Base-by-base conservation (phyloP, 305 asterid genomes). In the Petunia hybrid region DNA sequence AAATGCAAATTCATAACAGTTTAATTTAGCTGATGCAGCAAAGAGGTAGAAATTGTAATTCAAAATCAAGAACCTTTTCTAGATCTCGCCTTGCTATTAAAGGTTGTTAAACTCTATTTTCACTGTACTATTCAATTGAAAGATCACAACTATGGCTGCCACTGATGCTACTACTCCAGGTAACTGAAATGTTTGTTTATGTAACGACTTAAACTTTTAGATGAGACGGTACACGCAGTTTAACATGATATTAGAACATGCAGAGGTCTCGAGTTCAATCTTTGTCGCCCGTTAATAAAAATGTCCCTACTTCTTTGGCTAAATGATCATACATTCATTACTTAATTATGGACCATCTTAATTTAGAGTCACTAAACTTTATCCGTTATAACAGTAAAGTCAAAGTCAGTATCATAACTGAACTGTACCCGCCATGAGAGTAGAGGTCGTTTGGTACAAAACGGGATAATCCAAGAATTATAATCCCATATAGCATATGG, bases 71-170 rank as follows among this genome's bases (percentile, higher is more conserved):
- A 88, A 83, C 91, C 35, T 95, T 93, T 86, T 92, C 99, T 46
- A 90, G 99, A 89, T 92, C 98, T 81, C 98, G 98, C 82, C 83
- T 89, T 83, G 99, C 99, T 79, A 79, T 95, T 77, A 94, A 95
- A 88, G 97, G 99, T 78, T 85, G 45, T 86, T 94, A 83, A 66
- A 43, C 5, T 79, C 42, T 31, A 7, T 22, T n/a, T n/a, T n/a
- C n/a, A n/a, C n/a, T n/a, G n/a, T n/a, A n/a, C n/a, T n/a, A n/a
- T 31, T 6, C 8, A 10, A 64, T 64, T 39, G 9, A 38, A 38
- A 64, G 1, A 36, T 67, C 13, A 35, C 61, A 71, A 76, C 84
- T 76, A 94, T 94, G 97, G 96, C 90, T 79, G 89, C 86, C 71
- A 12, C 10, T 51, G 14, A 51, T 8, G 10, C 61, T 56, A 31